Conservation (phyloP, 2,329 filamentous ascomycete species). For the Sarocladium brachiariae region DNA sequence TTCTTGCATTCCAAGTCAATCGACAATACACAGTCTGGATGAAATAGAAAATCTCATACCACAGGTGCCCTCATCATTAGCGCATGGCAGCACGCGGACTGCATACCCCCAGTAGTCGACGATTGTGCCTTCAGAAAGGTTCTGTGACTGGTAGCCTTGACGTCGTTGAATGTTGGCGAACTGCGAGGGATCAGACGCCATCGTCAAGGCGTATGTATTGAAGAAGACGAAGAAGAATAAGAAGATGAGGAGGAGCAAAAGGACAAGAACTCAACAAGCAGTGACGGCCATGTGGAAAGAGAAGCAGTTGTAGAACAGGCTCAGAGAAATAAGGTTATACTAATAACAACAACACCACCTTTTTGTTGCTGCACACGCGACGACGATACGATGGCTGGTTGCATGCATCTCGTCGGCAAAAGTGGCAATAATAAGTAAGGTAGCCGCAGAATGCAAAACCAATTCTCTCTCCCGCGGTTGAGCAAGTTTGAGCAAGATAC, state of each 20-base stretch:
- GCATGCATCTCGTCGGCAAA: neutral
- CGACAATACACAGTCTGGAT: too few species aligned
- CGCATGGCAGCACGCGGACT: constrained; percentile 36
- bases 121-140: constrained; percentile 14
- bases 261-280: too few species aligned
- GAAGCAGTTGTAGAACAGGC: too few species aligned
- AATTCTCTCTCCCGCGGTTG: neutral
- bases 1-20: neutral
- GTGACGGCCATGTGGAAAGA: too few species aligned
- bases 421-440: neutral
- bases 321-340: too few species aligned
- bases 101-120: constrained; percentile 39
- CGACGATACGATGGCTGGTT: too few species aligned
- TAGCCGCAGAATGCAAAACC: neutral
- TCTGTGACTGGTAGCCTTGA: constrained; percentile 5
- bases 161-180: neutral
- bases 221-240: neutral
- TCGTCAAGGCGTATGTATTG: neutral
- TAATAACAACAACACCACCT: too few species aligned
- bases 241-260: neutral
- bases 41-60: neutral
- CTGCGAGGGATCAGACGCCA: neutral
- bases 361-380: too few species aligned
- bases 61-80: constrained; percentile 38
- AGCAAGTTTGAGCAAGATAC: constrained; percentile 9